Conservation (phyloP, 2,329 filamentous ascomycete species). For the Claviceps fusiformis region DNA sequence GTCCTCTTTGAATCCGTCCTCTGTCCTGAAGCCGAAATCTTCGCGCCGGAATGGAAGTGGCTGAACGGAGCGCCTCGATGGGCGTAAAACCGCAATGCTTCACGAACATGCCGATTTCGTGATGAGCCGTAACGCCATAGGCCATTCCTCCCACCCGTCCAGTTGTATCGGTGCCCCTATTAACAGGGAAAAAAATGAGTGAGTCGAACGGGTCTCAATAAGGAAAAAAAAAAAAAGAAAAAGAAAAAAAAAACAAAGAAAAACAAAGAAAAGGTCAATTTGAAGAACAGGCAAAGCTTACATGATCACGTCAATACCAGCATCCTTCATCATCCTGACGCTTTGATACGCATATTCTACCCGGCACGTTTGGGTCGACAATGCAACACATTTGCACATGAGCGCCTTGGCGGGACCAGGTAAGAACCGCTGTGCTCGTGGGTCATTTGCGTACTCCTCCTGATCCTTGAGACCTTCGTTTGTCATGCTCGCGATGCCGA, state of each 20-base stretch:
- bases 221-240: background rate
- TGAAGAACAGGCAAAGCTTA: slow-evolving; percentile 1
- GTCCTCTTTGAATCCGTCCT: slow-evolving; percentile 5
- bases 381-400: slow-evolving; percentile 5
- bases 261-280: background rate
- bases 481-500: slow-evolving; percentile 11
- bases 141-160: slow-evolving; percentile 6
- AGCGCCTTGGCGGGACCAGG: slow-evolving; percentile 4
- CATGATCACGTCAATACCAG: slow-evolving; percentile 8
- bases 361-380: slow-evolving; percentile 2
- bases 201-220: background rate
- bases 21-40: slow-evolving; percentile 7
- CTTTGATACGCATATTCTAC: slow-evolving; percentile 8
- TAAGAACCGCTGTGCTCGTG: slow-evolving; percentile 2
- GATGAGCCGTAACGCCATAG: slow-evolving; percentile 7
- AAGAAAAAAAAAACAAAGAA: too few species aligned
- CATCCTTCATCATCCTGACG: slow-evolving; percentile 6
- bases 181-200: background rate
- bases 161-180: slow-evolving; percentile 9
- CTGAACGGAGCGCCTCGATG: slow-evolving; percentile 7
- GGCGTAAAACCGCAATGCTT: slow-evolving; percentile 8
- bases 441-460: slow-evolving; percentile 10
- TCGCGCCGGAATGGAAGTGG: slow-evolving; percentile 7
- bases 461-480: slow-evolving; percentile 11
- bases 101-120: slow-evolving; percentile 9